phyloP scores from a whole-genome alignment of 2,329 filamentous ascomycete genomes.

The Ciborinia camelliae region DNA sequence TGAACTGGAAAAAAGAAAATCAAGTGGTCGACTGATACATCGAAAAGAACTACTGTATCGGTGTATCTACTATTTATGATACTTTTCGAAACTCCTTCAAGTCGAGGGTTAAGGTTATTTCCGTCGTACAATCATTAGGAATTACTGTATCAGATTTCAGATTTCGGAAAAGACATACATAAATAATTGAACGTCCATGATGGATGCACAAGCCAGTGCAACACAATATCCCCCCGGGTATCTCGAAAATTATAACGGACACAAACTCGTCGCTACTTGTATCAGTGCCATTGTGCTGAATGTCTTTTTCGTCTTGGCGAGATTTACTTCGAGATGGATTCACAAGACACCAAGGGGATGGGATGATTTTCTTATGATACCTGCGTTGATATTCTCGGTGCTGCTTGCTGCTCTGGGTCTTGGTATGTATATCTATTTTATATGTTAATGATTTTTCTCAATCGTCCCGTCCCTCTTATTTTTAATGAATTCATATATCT shows the following conservation, averaged over 20 bases:
- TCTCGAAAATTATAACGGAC: slow-evolving; percentile 9
- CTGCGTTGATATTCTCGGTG: slow-evolving; percentile 12
- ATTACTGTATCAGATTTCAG: no score
- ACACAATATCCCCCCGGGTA: slow-evolving; percentile 13
- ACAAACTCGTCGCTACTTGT: slow-evolving; percentile 14
- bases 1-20: neutral
- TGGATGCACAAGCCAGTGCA: slow-evolving; percentile 6
- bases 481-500: neutral
- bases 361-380: slow-evolving; percentile 20
- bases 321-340: slow-evolving; percentile 12
- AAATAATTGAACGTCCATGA: neutral
- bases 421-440: neutral
- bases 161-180: neutral
- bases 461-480: neutral
- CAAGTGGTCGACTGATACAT: slow-evolving; percentile 8
- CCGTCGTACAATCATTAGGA: neutral
- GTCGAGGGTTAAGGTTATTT: neutral
- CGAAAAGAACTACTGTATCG: neutral
- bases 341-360: slow-evolving; percentile 16
- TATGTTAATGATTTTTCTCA: no score
- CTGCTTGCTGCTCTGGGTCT: slow-evolving; percentile 15
- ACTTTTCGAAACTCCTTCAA: neutral
- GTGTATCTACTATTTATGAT: neutral
- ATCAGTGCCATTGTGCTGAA: slow-evolving; percentile 3
- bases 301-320: slow-evolving; percentile 8